Evolutionary conservation across 805 yeast species (phyloP).

Genomic region (Tetrapisispora taiwanensis): DNA sequence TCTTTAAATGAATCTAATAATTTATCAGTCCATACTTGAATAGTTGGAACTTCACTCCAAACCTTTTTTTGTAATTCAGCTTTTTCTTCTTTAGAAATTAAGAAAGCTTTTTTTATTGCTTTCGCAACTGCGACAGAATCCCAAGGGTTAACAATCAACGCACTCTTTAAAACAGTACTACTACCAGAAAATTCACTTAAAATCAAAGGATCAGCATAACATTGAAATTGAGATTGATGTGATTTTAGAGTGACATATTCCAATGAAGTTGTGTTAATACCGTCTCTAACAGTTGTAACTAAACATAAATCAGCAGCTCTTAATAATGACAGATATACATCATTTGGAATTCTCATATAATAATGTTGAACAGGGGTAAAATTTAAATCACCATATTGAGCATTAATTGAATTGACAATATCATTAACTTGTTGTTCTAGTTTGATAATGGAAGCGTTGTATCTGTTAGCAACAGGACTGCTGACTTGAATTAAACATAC

Average conservation of each 20-base stretch:
- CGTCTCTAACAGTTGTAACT: slow-evolving; percentile 87
- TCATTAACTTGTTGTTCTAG: slow-evolving; percentile 77
- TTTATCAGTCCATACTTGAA: slow-evolving; percentile 69
- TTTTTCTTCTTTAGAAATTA: slow-evolving; percentile 41
- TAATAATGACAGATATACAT: slow-evolving; percentile 79
- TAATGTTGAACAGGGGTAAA: slow-evolving; percentile 86
- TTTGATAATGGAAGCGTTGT: slow-evolving; percentile 38
- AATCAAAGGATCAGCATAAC: slow-evolving; percentile 57
- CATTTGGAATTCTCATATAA: slow-evolving; percentile 78
- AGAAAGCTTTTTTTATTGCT: slow-evolving; percentile 60
- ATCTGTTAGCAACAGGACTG: slow-evolving; percentile 41
- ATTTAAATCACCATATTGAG: slow-evolving; percentile 72
- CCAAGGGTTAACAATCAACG: slow-evolving; percentile 91
- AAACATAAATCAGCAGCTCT: slow-evolving; percentile 85
- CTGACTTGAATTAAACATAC: slow-evolving; percentile 90
- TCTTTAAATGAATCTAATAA: slow-evolving; percentile 40
- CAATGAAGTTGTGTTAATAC: slow-evolving; percentile 90
- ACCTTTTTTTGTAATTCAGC: slow-evolving; percentile 40
- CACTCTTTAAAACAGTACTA: slow-evolving; percentile 56
- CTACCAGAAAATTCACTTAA: slow-evolving; percentile 92
- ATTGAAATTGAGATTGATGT: slow-evolving; percentile 24
- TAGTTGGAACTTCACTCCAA: slow-evolving; percentile 58
- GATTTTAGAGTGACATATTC: slow-evolving; percentile 88
- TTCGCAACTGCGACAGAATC: slow-evolving; percentile 89
- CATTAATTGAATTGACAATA: slow-evolving; percentile 70